These are phyloP conservation scores for Zanthoxylum bungeanum DNA, from an alignment of 345 rosid genomes.

Conservation along the genomic window DNA sequence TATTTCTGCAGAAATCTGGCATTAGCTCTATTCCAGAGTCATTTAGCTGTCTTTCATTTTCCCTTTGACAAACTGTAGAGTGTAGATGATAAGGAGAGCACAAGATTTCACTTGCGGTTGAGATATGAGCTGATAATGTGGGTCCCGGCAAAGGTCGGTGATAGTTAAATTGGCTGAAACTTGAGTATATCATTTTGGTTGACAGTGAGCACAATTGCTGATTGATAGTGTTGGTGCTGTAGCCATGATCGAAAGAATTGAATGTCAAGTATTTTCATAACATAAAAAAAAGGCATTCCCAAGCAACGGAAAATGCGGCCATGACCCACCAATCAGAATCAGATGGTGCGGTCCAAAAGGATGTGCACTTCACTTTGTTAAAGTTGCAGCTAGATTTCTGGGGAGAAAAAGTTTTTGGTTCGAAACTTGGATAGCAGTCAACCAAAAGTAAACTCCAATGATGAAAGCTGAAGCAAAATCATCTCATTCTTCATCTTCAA, in stretches of 20 bases:
- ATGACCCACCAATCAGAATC: conserved; percentile 1
- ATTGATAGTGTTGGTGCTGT: background rate
- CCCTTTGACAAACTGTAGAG: background rate
- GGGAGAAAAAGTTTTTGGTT: conserved; percentile 21
- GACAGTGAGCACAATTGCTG: conserved; percentile 12
- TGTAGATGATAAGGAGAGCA: background rate
- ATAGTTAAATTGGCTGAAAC: background rate
- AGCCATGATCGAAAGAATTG: background rate
- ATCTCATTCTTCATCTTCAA: conserved; percentile 31
- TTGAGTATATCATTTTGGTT: background rate
- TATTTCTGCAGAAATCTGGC: too few relatives aligned
- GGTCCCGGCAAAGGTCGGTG: background rate
- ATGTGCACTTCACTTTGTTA: conserved; percentile 11
- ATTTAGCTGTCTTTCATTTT: background rate
- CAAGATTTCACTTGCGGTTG: background rate
- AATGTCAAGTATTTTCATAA: background rate
- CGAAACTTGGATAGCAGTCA: conserved; percentile 30
- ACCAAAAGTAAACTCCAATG: conserved; percentile 30
- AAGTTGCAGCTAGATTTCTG: conserved; percentile 8
- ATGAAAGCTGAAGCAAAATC: conserved; percentile 54
- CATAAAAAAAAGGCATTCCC: too few relatives aligned
- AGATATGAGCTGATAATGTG: background rate
- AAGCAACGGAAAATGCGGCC: conserved; percentile 3
- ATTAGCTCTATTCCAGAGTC: too few relatives aligned
- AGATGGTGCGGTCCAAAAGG: conserved; percentile 13